Percentiles rank a stretch among this genome's conserved stretches.
phyloP scores from a whole-genome alignment of 345 rosid species.

The Citropsis articulata region DNA sequence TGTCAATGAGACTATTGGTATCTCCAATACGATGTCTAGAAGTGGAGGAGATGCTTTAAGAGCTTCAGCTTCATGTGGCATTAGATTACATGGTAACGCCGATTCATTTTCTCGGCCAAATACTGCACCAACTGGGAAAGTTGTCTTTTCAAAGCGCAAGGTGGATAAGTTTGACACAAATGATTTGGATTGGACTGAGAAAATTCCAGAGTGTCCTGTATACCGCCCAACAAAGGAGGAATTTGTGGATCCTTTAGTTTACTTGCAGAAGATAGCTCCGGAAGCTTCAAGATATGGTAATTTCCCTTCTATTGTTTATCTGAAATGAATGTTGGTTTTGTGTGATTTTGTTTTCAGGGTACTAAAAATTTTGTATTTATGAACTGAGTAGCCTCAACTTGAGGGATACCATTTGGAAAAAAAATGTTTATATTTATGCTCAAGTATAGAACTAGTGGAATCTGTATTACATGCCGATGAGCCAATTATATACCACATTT shows the following conservation, averaged over 20 bases:
- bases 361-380: not conserved
- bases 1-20: conserved; percentile 35
- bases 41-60: conserved; percentile 88
- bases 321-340: not conserved
- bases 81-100: conserved; percentile 53
- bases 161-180: conserved; percentile 69
- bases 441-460: not conserved
- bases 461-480: not conserved
- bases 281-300: conserved; percentile 96
- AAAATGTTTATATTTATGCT: not conserved
- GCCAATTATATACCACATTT: not conserved
- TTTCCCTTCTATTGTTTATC: not conserved
- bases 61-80: conserved; percentile 76
- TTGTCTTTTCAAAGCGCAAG: conserved; percentile 51
- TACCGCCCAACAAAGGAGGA: conserved; percentile 90
- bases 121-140: conserved; percentile 40
- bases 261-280: conserved; percentile 85
- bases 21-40: conserved; percentile 52
- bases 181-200: conserved; percentile 87
- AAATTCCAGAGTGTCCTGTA: conserved; percentile 92
- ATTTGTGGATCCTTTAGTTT: conserved; percentile 94
- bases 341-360: not conserved
- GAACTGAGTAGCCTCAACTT: not conserved
- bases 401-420: not conserved
- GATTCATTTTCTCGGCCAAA: conserved; percentile 34